A percentile compares a stretch with the other conserved stretches of the same genome.
phyloP scores from a whole-genome alignment of 345 rosid species.

The Eucalyptus lansdowneana region DNA sequence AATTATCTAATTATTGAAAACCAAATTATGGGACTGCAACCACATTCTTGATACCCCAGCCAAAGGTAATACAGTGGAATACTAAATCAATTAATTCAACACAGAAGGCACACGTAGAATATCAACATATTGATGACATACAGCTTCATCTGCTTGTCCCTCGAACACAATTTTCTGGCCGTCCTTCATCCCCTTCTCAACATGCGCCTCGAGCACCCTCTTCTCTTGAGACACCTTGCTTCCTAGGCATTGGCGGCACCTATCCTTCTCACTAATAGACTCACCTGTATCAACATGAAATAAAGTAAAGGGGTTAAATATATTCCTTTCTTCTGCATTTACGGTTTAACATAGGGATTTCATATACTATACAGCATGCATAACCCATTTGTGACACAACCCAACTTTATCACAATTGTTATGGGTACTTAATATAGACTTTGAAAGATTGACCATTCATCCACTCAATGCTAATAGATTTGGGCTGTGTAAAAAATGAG shows the following conservation, averaged over 20 bases:
- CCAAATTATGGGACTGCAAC: neutral
- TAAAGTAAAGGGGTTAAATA: neutral
- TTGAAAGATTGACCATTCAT: neutral
- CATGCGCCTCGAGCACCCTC: constrained; percentile 41
- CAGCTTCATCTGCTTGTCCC: constrained; percentile 64
- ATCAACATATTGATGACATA: neutral
- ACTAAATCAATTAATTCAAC: neutral
- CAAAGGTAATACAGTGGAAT: neutral
- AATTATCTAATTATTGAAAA: neutral
- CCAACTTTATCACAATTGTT: neutral
- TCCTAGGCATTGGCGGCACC: constrained; percentile 38
- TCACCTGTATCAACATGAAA: constrained; percentile 19
- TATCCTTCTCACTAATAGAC: constrained; percentile 41
- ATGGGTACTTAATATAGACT: neutral
- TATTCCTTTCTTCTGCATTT: neutral
- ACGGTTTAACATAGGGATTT: neutral
- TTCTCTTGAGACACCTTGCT: constrained; percentile 37
- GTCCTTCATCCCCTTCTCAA: constrained; percentile 54
- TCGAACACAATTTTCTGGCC: constrained; percentile 33
- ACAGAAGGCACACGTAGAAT: neutral
- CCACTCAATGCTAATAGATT: neutral
- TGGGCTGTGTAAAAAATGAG: neutral
- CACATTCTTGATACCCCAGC: neutral
- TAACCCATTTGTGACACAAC: neutral
- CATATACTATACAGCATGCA: neutral